Base-by-base conservation (phyloP, 306 rosid genomes). In the Morella rubra region DNA sequence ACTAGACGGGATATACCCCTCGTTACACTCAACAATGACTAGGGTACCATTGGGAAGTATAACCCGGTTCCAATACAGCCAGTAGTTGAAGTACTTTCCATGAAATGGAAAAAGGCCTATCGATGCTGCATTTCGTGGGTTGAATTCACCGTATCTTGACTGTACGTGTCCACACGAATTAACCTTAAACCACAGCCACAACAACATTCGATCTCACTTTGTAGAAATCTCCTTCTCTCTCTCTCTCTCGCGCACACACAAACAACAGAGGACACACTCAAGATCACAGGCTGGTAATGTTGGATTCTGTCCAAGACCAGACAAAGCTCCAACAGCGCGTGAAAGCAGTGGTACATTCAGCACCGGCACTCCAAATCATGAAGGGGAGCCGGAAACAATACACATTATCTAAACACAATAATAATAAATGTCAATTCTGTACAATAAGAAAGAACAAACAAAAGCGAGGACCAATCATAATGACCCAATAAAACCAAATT, bases 231-330 rank as follows among this genome's bases (percentile, higher is more conserved):
- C n/a, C n/a, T n/a, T 47, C 12, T 44, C 46, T 42, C 50, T 60
- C 20, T 50, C 44, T 40, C 45, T 41, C 15, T 19, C 6, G 18
- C 19, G 9, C 44, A 64, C 47, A 64, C n/a, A n/a, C n/a, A n/a
- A n/a, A n/a, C n/a, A n/a, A n/a, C 24, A 65, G 20, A 64, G 8
- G 8, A 47, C 7, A 40, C 3, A 59, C 66, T 15, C 24, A 27
- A 1, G 41, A 24, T 44, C 44, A 42, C 73, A 55, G 69, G 83
- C 76, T 72, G 82, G 64, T 59, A 52, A 67, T 53, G 81, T 86
- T 74, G 74, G 71, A 75, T 13, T 41, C 71, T 66, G 60, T 22
- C 67, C 75, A 59, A 75, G 54, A 77, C 52, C 59, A 79, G 71
- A 82, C 78, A 79, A 85, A 73, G 44, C 76, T 78, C 77, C 56